Conservation (phyloP, 2,329 filamentous ascomycete species). For the Colletotrichum zoysiae region DNA sequence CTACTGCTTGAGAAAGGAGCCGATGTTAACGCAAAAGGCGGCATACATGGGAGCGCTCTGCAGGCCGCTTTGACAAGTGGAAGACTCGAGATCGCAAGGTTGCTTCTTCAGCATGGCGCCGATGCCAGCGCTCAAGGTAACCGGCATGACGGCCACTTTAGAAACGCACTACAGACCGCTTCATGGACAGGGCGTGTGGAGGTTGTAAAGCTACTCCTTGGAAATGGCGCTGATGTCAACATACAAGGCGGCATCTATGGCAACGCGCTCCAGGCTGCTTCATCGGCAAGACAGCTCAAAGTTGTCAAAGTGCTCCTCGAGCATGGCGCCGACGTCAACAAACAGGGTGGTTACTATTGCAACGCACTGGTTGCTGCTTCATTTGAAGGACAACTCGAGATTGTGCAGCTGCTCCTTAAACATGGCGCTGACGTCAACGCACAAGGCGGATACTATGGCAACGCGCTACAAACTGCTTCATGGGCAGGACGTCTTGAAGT, state of each 20-base stretch:
- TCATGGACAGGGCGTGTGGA: not conserved
- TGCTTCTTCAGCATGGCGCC: not conserved
- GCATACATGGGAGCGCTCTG: not conserved
- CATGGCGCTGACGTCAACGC: not conserved
- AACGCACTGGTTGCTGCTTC: not conserved
- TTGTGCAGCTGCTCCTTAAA: not conserved
- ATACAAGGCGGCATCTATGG: not conserved
- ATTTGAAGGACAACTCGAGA: not conserved
- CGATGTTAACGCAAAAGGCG: slow-evolving; percentile 20
- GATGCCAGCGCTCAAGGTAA: not conserved
- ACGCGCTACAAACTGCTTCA: not conserved
- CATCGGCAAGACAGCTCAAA: not conserved
- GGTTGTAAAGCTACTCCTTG: not conserved
- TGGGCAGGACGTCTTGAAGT: not conserved
- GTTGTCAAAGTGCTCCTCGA: no score
- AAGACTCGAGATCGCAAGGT: rapidly evolving
- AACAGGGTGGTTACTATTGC: not conserved
- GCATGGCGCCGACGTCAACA: no score
- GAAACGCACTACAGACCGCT: not conserved
- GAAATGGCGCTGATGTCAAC: no score
- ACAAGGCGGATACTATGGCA: not conserved
- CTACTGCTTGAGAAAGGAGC: not conserved
- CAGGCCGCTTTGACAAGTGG: not conserved
- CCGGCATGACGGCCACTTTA: not conserved
- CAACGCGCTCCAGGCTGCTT: not conserved